Conservation (phyloP, 768 basidiomycete genomes). For the Leccinum variicolor region DNA sequence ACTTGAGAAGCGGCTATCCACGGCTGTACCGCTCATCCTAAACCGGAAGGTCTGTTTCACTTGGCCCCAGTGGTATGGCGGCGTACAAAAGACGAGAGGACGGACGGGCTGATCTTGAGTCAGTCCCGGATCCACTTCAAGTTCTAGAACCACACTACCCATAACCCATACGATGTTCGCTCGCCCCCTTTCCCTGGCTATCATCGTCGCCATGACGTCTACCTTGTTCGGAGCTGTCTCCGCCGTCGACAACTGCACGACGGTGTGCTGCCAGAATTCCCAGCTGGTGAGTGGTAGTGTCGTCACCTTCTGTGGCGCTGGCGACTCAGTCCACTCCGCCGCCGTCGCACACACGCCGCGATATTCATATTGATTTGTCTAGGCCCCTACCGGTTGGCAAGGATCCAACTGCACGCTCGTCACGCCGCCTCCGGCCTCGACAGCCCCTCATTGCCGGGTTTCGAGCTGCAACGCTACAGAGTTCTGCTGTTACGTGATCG, state of each 20-base stretch:
- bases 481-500: conserved; percentile 2
- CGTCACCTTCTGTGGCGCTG: background rate
- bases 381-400: conserved; percentile 3
- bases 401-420: background rate
- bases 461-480: background rate
- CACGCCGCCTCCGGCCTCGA: background rate
- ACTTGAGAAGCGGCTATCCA: background rate
- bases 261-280: background rate
- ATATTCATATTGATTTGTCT: background rate
- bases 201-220: background rate
- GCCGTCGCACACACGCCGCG: background rate
- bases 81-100: background rate
- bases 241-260: background rate
- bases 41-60: background rate
- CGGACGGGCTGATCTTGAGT: background rate
- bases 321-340: too few relatives aligned
- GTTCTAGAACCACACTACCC: background rate
- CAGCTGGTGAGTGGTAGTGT: background rate
- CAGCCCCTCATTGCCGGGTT: background rate
- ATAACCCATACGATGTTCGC: conserved; percentile 1
- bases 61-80: background rate
- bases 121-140: background rate
- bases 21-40: background rate
- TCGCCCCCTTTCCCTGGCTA: background rate
- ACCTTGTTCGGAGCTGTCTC: background rate